Evolutionary conservation across 1,139 yeast species (phyloP).

Genomic region (Scheffersomyces quercinus): DNA sequence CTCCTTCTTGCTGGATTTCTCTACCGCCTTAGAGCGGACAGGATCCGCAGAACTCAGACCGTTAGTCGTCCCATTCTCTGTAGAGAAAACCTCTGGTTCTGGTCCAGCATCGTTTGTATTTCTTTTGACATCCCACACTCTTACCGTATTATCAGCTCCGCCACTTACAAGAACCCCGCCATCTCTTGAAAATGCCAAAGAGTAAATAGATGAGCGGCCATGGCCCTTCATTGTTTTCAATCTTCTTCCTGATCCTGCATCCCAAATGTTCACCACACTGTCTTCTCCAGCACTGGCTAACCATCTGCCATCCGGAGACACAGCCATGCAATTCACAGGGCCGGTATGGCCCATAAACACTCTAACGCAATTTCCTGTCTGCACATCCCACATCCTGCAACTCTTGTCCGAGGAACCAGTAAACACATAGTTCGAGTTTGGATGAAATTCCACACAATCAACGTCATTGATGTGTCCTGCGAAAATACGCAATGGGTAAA

Average conservation of each 20-base stretch:
- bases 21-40: slow-evolving; percentile 19
- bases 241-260: slow-evolving; percentile 86
- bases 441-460: slow-evolving; percentile 93
- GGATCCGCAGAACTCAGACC: slow-evolving; percentile 13
- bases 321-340: slow-evolving; percentile 81
- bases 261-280: slow-evolving; percentile 88
- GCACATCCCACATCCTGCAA: slow-evolving; percentile 97
- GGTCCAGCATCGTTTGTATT: slow-evolving; percentile 81
- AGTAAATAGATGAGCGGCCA: slow-evolving; percentile 83
- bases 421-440: slow-evolving; percentile 89
- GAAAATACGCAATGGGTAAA: slow-evolving; percentile 90
- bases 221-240: slow-evolving; percentile 88
- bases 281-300: slow-evolving; percentile 96
- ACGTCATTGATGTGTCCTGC: slow-evolving; percentile 98
- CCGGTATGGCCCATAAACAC: slow-evolving; percentile 95
- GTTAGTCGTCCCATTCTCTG: slow-evolving; percentile 16
- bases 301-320: slow-evolving; percentile 97
- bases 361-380: slow-evolving; percentile 84
- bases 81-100: slow-evolving; percentile 70
- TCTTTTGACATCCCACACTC: slow-evolving; percentile 94
- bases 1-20: slow-evolving; percentile 56
- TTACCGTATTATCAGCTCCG: slow-evolving; percentile 88
- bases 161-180: slow-evolving; percentile 90
- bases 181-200: slow-evolving; percentile 81
- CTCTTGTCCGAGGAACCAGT: slow-evolving; percentile 97